Evolutionary conservation across 805 yeast genomes (phyloP), one percentile per base, ranked within the genome.

Genomic region (Pichia pseudocactophila): DNA sequence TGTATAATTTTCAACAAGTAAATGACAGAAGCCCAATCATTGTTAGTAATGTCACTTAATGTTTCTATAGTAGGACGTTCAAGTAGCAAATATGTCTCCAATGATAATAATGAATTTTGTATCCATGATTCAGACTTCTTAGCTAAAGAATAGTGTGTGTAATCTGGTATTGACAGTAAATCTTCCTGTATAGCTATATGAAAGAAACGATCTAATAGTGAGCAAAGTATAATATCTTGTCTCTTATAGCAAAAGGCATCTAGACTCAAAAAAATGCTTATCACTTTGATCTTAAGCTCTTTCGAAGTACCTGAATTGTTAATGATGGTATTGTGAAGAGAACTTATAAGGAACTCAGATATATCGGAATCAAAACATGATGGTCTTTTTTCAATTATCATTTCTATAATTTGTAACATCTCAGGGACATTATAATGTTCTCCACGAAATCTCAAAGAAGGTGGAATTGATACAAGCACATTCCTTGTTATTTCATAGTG

Each of bases 271-370:
- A 22, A 22, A 6, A 22, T 22, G 5, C 25, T 22, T 6, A 22
- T 22, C 12, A 36, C 27, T 13, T 32, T 25, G 27, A 12, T 6
- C 12, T 13, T 15, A 7, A 25, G 4, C 2, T 22, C 19, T 7
- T 27, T 26, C 12, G 31, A 16, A 12, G 4, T 15, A 22, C 19
- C 30, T 18, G 13, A 13, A 7, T 20, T 30, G 35, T 44, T 44
- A 3, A 38, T 15, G 22, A 44, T 37, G 17, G 6, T 7, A 37
- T 44, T 44, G 27, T 44, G 43, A 9, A 35, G 2, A 27, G 12
- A 34, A 16, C 36, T 17, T 2, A 32, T 13, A 3, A 28, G 3
- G 20, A 30, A 26, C 10, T 43, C 46, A 8, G 39, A 13, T 12
- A 18, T 6, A 15, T 43, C 46, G 16, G n/a, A 16, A 15, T 30